Base-by-base conservation (phyloP, 2,329 filamentous ascomycete species). In the Cercospora canescens region DNA sequence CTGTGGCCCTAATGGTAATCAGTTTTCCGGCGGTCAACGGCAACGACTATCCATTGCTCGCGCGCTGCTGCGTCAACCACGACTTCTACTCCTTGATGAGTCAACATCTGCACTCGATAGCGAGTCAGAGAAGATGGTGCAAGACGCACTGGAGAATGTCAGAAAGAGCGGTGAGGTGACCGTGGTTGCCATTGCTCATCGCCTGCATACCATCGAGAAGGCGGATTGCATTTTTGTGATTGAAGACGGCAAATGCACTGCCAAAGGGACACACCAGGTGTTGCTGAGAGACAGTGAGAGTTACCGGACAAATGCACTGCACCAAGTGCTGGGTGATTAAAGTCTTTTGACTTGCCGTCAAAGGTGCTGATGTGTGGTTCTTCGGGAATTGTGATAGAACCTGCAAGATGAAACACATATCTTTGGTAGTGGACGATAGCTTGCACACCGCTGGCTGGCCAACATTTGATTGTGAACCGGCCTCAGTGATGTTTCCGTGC, bases 201-300 rank as follows among this genome's bases (percentile, higher is more conserved):
- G 80, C 5, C 66, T 82, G 30, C 70, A 77, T 45, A 82, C 79
- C 0, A 80, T 82, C 32, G 75, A 76, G 12, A 75, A 76, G 52
- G 79, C 81, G 14, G 80, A 82, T 68, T 71, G 78, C 1, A 82
- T 82, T 41, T 81, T 82, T 66, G 66, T 82, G 64, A 79, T 86
- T 24, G 83, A 86, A 64, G 79, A 78, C 4, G 83, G 84, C 1
- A 76, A 74, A 18, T 82, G 81, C 62, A 81, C 82, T 4, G 83
- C 84, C 50, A 78, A 79, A 67, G 84, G 84, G 4, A 79, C 79
- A 32, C 84, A 86, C 73, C 76, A 79, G 18, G 82, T 86, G 64
- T 65, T 70, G 34, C 41, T 70, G 63, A 58, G 54, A 55, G 59
- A 57, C 24, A 67, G 64, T 48, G 60, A 69, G 57, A 65, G 60